Percentiles rank a stretch among this genome's conserved stretches.
These are phyloP conservation scores for Oryza meridionalis DNA, from an alignment of 176 grass and related monocot species.

Conservation along the genomic window DNA sequence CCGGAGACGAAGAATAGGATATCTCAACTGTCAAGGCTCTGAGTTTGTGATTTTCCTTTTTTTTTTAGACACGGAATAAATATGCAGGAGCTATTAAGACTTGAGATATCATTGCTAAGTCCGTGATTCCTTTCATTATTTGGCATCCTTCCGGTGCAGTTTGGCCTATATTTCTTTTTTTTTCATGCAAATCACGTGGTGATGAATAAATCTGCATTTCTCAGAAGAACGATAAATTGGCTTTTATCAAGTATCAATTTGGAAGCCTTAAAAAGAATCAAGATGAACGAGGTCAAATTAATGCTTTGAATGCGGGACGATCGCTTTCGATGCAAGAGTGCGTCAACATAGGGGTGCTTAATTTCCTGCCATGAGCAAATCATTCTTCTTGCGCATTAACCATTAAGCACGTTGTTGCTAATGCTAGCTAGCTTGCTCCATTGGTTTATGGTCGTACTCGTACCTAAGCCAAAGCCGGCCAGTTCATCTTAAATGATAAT, in stretches of 20 bases:
- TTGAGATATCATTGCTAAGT: no score
- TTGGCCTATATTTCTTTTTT: background rate
- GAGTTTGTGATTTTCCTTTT: no score
- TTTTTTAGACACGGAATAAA: no score
- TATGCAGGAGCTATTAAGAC: no score
- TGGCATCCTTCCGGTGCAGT: background rate
- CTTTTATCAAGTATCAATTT: background rate
- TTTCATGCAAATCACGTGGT: background rate
- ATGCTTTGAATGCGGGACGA: background rate
- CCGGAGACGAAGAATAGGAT: no score
- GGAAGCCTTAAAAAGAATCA: background rate
- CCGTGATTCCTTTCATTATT: background rate
- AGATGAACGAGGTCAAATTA: background rate
- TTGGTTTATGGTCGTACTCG: background rate
- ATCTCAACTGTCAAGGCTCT: no score
- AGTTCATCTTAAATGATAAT: background rate
- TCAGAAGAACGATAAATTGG: no score
- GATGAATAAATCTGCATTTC: background rate
- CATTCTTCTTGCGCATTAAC: background rate
- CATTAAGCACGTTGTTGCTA: constrained; percentile 28
- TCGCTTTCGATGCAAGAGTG: background rate
- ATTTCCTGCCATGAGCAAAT: background rate
- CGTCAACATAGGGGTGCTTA: background rate
- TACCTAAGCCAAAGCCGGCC: background rate
- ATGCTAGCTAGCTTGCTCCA: background rate